Conservation (phyloP, 768 basidiomycete species). For the Dacryopinax primogenitus region DNA sequence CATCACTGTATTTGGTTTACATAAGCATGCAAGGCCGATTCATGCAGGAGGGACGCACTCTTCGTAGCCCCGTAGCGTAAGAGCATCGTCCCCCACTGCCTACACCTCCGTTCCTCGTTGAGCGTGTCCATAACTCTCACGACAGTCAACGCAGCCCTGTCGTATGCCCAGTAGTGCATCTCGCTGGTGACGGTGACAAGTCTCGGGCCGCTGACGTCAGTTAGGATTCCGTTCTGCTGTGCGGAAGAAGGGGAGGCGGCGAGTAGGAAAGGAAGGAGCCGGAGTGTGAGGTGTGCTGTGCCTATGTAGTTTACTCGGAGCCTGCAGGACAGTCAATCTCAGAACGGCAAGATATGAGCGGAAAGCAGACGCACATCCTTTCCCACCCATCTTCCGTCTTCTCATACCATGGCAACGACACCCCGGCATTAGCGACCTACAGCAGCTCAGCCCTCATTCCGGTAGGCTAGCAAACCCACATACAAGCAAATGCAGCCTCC, state of each 20-base stretch:
- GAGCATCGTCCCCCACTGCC: neutral
- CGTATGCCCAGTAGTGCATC: constrained; percentile 26
- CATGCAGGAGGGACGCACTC: neutral
- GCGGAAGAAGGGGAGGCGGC: constrained; percentile 27
- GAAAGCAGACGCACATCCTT: constrained; percentile 24
- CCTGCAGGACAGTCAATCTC: constrained; percentile 21
- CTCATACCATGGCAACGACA: constrained; percentile 16
- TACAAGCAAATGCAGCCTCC: constrained; percentile 32
- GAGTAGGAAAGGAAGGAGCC: constrained; percentile 34
- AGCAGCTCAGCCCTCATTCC: constrained; percentile 4
- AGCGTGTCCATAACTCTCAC: constrained; percentile 26
- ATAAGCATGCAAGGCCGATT: too few species aligned
- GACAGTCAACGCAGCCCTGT: constrained; percentile 16
- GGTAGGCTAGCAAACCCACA: neutral
- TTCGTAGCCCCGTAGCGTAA: constrained; percentile 12
- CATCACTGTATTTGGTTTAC: neutral
- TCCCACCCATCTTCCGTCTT: constrained; percentile 38
- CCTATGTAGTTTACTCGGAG: constrained; percentile 39
- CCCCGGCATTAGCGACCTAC: constrained; percentile 32
- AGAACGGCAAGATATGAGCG: neutral
- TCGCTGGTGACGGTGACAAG: constrained; percentile 36
- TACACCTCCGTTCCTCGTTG: constrained; percentile 11
- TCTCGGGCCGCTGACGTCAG: constrained; percentile 22
- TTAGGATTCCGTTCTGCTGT: neutral
- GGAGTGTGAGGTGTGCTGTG: constrained; percentile 31